Percentiles rank a stretch among this genome's conserved stretches.
These are phyloP conservation scores for Stagonosporopsis vannaccii DNA, from an alignment of 2,329 filamentous ascomycete genomes.

Conservation along the genomic window DNA sequence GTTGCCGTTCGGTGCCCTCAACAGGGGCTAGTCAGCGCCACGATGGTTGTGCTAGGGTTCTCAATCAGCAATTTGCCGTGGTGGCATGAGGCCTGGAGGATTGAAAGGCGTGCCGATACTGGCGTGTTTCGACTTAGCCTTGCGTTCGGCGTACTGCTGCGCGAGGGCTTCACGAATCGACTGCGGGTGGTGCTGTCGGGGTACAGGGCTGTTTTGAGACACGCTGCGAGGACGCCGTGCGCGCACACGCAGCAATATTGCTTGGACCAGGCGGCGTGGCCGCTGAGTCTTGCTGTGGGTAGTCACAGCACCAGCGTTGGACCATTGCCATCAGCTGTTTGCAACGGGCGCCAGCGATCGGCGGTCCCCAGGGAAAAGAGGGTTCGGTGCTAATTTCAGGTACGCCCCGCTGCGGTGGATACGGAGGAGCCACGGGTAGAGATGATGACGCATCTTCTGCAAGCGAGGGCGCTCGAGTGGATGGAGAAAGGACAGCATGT, in stretches of 20 bases:
- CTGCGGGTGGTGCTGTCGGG: conserved; percentile 18
- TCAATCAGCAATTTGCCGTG: conserved; percentile 23
- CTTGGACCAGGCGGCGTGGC: conserved; percentile 21
- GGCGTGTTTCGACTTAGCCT: conserved; percentile 30
- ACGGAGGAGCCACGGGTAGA: conserved; percentile 2
- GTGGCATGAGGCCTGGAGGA: conserved; percentile 23
- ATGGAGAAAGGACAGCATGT: neutral
- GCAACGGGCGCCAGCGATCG: conserved; percentile 11
- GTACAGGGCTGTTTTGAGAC: conserved; percentile 28
- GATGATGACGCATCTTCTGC: conserved; percentile 13
- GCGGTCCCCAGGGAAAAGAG: conserved; percentile 3
- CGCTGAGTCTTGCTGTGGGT: conserved; percentile 5
- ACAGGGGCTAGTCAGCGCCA: conserved; percentile 8
- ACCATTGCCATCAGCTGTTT: conserved; percentile 1
- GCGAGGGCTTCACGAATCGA: conserved; percentile 27
- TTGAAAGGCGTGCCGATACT: conserved; percentile 20
- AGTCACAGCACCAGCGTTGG: conserved; percentile 7
- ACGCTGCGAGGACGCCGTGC: conserved; percentile 15
- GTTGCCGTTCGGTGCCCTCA: conserved; percentile 1
- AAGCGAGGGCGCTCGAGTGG: conserved; percentile 9
- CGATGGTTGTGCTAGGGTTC: conserved; percentile 10
- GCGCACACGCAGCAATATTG: conserved; percentile 27
- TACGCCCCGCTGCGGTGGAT: conserved; percentile 13
- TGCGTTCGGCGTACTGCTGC: conserved; percentile 21
- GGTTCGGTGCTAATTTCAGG: conserved; percentile 15